Conservation (phyloP, 108 stramenopile species). For the Cyclotella kingstonii region DNA sequence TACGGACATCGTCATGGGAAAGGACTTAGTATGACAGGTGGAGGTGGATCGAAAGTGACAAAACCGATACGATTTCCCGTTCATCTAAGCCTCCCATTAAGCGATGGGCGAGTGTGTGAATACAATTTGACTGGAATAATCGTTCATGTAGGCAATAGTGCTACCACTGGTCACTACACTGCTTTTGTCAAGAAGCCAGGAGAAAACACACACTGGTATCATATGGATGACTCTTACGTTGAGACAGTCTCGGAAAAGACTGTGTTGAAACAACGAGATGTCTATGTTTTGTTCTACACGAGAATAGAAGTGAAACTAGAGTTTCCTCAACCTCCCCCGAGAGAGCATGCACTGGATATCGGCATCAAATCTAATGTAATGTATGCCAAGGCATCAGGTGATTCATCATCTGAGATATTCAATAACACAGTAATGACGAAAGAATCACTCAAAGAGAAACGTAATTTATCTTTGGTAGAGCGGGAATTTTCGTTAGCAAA, state of each 20-base stretch:
- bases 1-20: constrained; percentile 33
- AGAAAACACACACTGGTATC: constrained; percentile 54
- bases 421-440: too few relatives aligned
- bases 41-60: constrained; percentile 63
- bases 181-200: constrained; percentile 66
- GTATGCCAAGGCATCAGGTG: not conserved
- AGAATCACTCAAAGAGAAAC: too few relatives aligned
- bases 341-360: constrained; percentile 38
- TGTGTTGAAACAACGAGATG: constrained; percentile 67
- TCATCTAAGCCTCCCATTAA: constrained; percentile 66
- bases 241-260: constrained; percentile 69
- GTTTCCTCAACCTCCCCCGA: constrained; percentile 60
- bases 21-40: constrained; percentile 39
- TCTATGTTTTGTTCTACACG: constrained; percentile 78
- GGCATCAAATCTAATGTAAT: constrained; percentile 44
- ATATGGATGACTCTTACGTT: constrained; percentile 81
- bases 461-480: too few relatives aligned
- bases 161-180: constrained; percentile 81
- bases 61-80: constrained; percentile 76
- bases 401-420: too few relatives aligned
- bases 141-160: constrained; percentile 78
- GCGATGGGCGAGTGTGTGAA: constrained; percentile 68
- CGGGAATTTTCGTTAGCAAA: too few relatives aligned
- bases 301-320: constrained; percentile 78
- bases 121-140: constrained; percentile 72